Evolutionary conservation across 805 yeast species (phyloP).

Genomic region (Ogataea neopini): DNA sequence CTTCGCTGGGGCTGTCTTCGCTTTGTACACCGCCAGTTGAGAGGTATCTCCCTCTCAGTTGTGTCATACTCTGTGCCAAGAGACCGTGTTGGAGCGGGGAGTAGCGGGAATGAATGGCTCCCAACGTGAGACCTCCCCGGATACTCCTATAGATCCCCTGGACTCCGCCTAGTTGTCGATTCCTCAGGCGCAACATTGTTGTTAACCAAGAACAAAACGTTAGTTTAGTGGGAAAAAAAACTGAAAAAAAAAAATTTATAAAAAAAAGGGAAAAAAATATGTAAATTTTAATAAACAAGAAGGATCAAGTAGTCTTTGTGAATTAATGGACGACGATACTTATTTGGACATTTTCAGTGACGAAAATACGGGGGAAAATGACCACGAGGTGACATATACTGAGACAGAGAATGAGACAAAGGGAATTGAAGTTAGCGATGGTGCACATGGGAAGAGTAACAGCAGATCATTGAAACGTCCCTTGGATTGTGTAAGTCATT

Average conservation of each 20-base stretch:
- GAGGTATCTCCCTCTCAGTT: too few species aligned
- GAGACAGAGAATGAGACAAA: too few species aligned
- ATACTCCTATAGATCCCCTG: neutral
- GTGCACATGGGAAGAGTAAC: too few species aligned
- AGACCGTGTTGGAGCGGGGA: too few species aligned
- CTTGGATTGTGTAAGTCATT: neutral
- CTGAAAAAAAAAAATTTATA: constrained; percentile 2
- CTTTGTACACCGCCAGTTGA: too few species aligned
- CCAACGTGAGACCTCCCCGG: neutral
- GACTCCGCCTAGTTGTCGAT: neutral
- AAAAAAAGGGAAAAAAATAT: neutral
- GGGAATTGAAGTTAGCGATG: too few species aligned
- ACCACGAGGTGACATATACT: too few species aligned
- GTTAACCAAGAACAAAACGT: neutral
- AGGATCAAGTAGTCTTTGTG: too few species aligned
- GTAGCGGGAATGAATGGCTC: too few species aligned
- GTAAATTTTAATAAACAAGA: too few species aligned
- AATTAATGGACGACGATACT: constrained; percentile 4
- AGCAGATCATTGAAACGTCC: neutral
- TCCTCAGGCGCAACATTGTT: neutral
- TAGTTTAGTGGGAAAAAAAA: neutral
- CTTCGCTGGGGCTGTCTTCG: too few species aligned
- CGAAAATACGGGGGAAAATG: neutral
- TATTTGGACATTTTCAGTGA: constrained; percentile 7
- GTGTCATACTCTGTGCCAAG: too few species aligned